phyloP scores from a whole-genome alignment of 768 basidiomycete genomes.

The Austroboletus festivus region DNA sequence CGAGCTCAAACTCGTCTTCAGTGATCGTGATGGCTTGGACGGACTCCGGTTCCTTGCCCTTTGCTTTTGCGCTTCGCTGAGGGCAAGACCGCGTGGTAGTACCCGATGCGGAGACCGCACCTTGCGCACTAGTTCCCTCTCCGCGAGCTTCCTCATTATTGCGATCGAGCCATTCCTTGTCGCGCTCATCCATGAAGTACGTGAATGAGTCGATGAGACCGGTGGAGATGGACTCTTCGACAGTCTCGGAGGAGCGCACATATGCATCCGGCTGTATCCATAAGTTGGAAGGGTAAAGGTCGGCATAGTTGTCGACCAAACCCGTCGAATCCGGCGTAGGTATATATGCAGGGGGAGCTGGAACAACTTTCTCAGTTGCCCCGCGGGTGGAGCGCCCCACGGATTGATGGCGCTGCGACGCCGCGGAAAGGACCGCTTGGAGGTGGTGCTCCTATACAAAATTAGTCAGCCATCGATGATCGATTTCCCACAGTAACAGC shows the following conservation, averaged over 20 bases:
- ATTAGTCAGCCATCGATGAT: conserved; percentile 57
- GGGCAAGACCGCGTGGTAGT: conserved; percentile 54
- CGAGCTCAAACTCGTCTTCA: conserved; percentile 92
- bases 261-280: conserved; percentile 81
- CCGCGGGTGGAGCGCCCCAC: conserved; percentile 37
- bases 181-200: conserved; percentile 95
- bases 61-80: conserved; percentile 68
- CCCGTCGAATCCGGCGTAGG: conserved; percentile 92
- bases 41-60: conserved; percentile 79
- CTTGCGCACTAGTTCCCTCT: conserved; percentile 80
- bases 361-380: conserved; percentile 30
- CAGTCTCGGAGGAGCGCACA: conserved; percentile 78
- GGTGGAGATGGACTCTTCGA: conserved; percentile 67
- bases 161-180: conserved; percentile 91
- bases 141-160: conserved; percentile 85
- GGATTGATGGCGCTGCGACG: conserved; percentile 46
- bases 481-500: conserved; percentile 40
- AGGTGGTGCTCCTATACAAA: conserved; percentile 53
- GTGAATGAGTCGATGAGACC: conserved; percentile 73
- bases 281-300: conserved; percentile 62
- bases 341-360: conserved; percentile 65
- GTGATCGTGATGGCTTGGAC: conserved; percentile 62
- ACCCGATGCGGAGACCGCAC: conserved; percentile 52
- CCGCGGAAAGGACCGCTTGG: conserved; percentile 55
- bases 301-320: conserved; percentile 70